These are phyloP conservation scores for Botryotinia convoluta DNA, from an alignment of 2,329 filamentous ascomycete genomes.

Conservation along the genomic window DNA sequence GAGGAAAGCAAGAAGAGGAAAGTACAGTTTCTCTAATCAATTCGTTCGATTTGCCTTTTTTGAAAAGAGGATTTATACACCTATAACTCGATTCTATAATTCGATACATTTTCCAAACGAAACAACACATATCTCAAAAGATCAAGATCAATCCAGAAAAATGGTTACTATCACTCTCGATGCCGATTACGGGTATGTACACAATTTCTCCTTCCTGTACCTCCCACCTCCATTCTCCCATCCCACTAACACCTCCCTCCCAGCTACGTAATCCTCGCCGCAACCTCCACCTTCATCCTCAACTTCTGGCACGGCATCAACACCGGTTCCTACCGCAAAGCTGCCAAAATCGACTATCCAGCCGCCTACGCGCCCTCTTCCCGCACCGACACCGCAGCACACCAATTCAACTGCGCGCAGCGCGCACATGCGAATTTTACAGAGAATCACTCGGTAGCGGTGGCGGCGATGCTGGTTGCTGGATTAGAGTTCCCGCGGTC, in stretches of 20 bases:
- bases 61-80: neutral
- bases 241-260: constrained; percentile 41
- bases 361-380: constrained; percentile 47
- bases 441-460: constrained; percentile 56
- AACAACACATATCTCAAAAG: neutral
- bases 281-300: constrained; percentile 56
- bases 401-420: constrained; percentile 63
- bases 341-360: constrained; percentile 55
- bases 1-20: neutral
- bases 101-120: neutral
- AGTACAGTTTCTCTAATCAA: neutral
- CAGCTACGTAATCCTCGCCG: constrained; percentile 61
- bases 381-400: constrained; percentile 39
- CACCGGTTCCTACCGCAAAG: constrained; percentile 50
- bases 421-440: constrained; percentile 62
- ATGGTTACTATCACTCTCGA: constrained; percentile 36
- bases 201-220: neutral
- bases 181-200: constrained; percentile 37
- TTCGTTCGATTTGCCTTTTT: neutral
- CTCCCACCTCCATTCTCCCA: neutral
- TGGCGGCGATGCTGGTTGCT: constrained; percentile 53
- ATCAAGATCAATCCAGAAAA: neutral
- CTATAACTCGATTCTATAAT: neutral
- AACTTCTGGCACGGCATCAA: constrained; percentile 52
- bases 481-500: constrained; percentile 54